Base-by-base conservation (phyloP, 2,329 filamentous ascomycete species). In the Trichoderma sp. region DNA sequence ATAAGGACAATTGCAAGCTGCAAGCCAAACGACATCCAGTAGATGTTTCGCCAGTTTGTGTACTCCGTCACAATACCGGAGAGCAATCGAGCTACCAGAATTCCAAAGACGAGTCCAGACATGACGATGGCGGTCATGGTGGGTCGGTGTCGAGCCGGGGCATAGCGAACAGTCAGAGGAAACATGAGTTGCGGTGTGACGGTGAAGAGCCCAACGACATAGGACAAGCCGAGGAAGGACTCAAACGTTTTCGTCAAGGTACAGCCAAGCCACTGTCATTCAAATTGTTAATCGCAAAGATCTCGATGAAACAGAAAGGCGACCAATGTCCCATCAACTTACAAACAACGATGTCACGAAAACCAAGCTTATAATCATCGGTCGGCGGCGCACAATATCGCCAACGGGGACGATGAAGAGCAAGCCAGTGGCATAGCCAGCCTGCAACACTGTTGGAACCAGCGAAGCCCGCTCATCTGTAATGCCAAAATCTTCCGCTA, bases 121-220 rank as follows among this genome's bases (percentile, higher is more conserved):
- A 92, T 90, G 8, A 95, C 91, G 72, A 95, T 89, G 6, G 91
- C 91, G 6, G 95, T 84, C 14, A 91, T 89, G 30, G 89, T 88
- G 1, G 92, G 92, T 14, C 92, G 89, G 32, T 90, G 87, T 56
- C 90, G 83, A 0, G 88, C 84, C 0, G 93, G 92, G 0, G 93
- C 92, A 21, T 95, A 89, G 76, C 95, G 92, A 2, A 92, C 92
- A 0, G 95, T 92, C 0, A 96, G 84, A 0, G 93, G 93, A 18
- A 96, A 89, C 92, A 96, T 93, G 70, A 92, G 83, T 80, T 92
- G 90, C 14, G 71, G 67, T 36, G 71, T 71, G 58, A 73, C 71
- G 53, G 67, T 73, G 47, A 73, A 73, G 60, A 71, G 58, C n/a
- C 71, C 71, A 8, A 73, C 61, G 26, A 73, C 18, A 39, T 51